These are phyloP conservation scores for Sutorius eximius DNA, from an alignment of 1,284 basidiomycete species.

Conservation along the genomic window DNA sequence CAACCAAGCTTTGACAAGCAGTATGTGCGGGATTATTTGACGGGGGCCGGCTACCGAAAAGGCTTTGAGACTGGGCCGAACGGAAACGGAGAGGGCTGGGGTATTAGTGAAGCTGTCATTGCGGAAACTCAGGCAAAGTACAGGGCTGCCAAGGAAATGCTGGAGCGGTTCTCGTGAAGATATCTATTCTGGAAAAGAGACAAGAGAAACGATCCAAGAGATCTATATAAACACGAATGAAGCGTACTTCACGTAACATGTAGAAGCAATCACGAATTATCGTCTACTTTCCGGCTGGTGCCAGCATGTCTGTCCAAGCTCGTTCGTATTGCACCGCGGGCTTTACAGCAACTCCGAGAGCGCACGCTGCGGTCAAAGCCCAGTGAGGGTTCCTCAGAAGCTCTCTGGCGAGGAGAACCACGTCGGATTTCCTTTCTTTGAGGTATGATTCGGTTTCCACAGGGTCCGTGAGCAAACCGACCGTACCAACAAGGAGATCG, in stretches of 20 bases:
- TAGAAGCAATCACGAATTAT: neutral
- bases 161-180: conserved; percentile 40
- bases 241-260: neutral
- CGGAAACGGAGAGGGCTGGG: conserved; percentile 71
- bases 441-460: conserved; percentile 67
- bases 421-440: conserved; percentile 64
- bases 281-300: conserved; percentile 19
- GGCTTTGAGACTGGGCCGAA: conserved; percentile 73
- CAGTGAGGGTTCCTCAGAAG: conserved; percentile 61
- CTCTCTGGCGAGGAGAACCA: conserved; percentile 68
- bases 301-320: conserved; percentile 53
- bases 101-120: conserved; percentile 76
- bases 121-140: conserved; percentile 78
- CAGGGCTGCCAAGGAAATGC: conserved; percentile 70
- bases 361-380: conserved; percentile 52
- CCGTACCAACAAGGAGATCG: conserved; percentile 57
- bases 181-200: neutral
- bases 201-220: neutral
- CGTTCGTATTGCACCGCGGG: conserved; percentile 67
- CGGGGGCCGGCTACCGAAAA: conserved; percentile 70
- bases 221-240: conserved; percentile 5
- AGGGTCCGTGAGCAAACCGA: conserved; percentile 74
- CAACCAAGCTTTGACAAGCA: conserved; percentile 98
- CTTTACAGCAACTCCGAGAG: conserved; percentile 58
- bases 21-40: conserved; percentile 90